Evolutionary conservation across 306 rosid species (phyloP), one percentile per base, ranked within the genome.

Genomic region (Oxytropis ochrocephala): DNA sequence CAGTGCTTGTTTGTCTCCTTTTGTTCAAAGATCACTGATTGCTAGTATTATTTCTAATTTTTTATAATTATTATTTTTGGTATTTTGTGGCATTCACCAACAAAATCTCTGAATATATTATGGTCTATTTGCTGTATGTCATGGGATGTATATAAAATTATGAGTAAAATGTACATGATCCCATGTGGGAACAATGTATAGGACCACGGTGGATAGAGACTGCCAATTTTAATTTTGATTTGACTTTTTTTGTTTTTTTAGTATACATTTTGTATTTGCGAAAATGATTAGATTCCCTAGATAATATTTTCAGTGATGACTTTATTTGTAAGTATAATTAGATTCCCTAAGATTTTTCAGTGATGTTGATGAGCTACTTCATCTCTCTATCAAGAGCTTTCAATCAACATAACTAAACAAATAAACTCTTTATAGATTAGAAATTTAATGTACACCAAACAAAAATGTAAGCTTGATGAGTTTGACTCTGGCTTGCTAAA

Each of bases 91-190:
- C 41, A 78, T 29, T 38, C 51, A 39, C 33, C 43, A 24, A 4
- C 29, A 11, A 63, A 47, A 49, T 69, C 67, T 76, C 13, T 27
- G 35, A 14, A 18, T 72, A 66, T 63, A 69, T 35, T 77, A 64
- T 59, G 39, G 29, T 41, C 14, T 29, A 7, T 72, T 74, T 63
- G 83, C 76, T 81, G 88, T 81, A 71, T 74, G 47, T 80, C 86
- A 84, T 81, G 86, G 50, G 87, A 64, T 27, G 38, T 30, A 39
- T 30, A 39, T 47, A 12, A 36, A 52, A 74, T 49, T 27, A 60
- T 55, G 84, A 76, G 82, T 86, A 83, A 84, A 55, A 47, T 48
- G 54, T 80, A 82, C 86, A 73, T 67, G 42, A 78, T 54, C 85
- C 86, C 89, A 84, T 84, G 95, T 78, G 87, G 66, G 42, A 43